Conservation (phyloP, 106 monocot species). For the Dendrobium chrysotoxum region DNA sequence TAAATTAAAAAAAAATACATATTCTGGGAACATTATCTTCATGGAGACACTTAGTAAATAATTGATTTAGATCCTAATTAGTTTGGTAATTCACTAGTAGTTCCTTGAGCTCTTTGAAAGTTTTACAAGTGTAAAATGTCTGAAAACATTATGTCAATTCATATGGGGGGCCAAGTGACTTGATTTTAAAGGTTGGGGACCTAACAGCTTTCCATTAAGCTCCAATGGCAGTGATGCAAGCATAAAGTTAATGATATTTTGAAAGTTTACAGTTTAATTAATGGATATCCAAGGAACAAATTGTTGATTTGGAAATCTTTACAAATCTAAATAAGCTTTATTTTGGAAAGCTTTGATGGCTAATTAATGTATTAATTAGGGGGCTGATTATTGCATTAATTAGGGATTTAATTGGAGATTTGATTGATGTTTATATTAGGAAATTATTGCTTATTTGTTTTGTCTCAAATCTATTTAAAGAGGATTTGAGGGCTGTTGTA, state of each 20-base stretch:
- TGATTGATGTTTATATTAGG: no score
- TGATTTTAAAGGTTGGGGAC: not conserved
- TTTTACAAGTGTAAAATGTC: not conserved
- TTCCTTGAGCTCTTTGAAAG: not conserved
- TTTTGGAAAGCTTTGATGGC: no score
- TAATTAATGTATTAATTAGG: no score
- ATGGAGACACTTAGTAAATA: not conserved
- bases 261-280: not conserved
- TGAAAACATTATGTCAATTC: not conserved
- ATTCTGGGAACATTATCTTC: not conserved
- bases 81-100: not conserved
- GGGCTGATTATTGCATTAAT: no score
- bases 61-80: not conserved
- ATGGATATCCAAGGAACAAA: not conserved
- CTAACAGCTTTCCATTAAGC: not conserved
- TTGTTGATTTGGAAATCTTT: no score
- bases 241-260: not conserved
- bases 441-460: no score
- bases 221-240: not conserved
- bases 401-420: no score
- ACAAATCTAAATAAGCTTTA: no score
- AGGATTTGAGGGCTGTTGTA: no score
- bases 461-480: no score
- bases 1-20: not conserved
- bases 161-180: not conserved